Conservation (phyloP, 371 early-diverging fungal genomes). For the Mortierella sp. region DNA sequence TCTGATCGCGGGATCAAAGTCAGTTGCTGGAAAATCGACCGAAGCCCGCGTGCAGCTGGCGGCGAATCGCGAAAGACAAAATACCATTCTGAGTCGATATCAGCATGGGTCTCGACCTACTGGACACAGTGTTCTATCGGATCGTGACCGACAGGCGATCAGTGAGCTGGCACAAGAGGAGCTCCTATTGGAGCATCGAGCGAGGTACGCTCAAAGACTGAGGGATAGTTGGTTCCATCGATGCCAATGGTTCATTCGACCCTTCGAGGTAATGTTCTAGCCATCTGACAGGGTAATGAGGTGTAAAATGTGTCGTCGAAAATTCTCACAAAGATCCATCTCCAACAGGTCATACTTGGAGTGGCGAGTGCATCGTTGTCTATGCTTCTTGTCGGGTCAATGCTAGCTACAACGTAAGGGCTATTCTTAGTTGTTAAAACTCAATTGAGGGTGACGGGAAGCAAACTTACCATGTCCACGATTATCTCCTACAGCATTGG, state of each 20-base stretch:
- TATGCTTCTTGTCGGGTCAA: slow-evolving; percentile 17
- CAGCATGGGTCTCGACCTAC: too few species aligned
- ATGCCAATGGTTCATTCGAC: slow-evolving; percentile 41
- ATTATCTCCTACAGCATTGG: slow-evolving; percentile 49
- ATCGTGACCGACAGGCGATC: slow-evolving; percentile 37
- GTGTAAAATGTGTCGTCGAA: background rate
- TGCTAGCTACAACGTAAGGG: slow-evolving; percentile 24
- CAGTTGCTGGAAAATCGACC: slow-evolving; percentile 24
- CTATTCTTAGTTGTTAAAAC: too few species aligned
- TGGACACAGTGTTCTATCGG: slow-evolving; percentile 22
- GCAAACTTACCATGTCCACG: too few species aligned
- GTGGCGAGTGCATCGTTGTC: slow-evolving; percentile 12
- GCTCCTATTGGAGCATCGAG: slow-evolving; percentile 34
- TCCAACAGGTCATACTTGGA: slow-evolving; percentile 13
- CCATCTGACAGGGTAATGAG: too few species aligned
- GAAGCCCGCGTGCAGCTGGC: slow-evolving; percentile 33
- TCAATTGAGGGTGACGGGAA: too few species aligned
- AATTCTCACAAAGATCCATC: too few species aligned
- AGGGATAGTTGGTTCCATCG: slow-evolving; percentile 42
- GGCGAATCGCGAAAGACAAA: slow-evolving; percentile 39
- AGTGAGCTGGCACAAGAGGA: slow-evolving; percentile 33
- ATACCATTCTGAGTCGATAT: slow-evolving; percentile 42
- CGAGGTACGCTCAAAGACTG: slow-evolving; percentile 24
- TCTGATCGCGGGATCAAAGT: slow-evolving; percentile 38
- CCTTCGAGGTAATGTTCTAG: slow-evolving; percentile 49